Conservation (phyloP, 176 grass and related monocot species). For the Carex littledalei region DNA sequence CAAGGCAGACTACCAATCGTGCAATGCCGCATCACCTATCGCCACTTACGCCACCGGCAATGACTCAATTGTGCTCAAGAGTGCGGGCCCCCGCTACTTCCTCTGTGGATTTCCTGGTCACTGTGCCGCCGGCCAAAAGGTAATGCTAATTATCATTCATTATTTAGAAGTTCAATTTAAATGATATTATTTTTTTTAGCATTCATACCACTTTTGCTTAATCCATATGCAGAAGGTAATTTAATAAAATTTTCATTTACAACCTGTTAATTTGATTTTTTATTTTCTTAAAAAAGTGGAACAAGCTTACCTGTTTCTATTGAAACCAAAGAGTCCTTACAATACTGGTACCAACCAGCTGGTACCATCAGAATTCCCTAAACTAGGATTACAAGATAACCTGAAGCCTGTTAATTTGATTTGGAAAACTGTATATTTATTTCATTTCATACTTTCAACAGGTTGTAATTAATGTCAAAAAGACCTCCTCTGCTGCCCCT, state of each 20-base stretch:
- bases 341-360: too few species aligned
- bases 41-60: slow-evolving; percentile 67
- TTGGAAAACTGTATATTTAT: background rate
- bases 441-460: background rate
- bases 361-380: too few species aligned
- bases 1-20: slow-evolving; percentile 57
- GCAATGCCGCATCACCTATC: slow-evolving; percentile 38
- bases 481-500: slow-evolving; percentile 52
- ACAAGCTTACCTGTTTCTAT: too few species aligned
- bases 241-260: background rate
- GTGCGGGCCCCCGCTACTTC: slow-evolving; percentile 70
- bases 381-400: too few species aligned
- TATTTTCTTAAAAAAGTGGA: background rate
- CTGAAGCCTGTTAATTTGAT: background rate
- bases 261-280: background rate
- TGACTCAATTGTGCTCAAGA: slow-evolving; percentile 61
- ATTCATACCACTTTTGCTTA: background rate
- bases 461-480: background rate
- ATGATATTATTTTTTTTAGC: background rate
- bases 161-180: background rate
- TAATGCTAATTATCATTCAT: slow-evolving; percentile 23
- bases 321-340: too few species aligned
- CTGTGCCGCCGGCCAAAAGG: slow-evolving; percentile 68
- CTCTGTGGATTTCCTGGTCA: slow-evolving; percentile 67
- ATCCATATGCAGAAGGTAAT: too few species aligned